Conservation (phyloP, 495 filamentous ascomycete species). For the Penicillium turbatum region DNA sequence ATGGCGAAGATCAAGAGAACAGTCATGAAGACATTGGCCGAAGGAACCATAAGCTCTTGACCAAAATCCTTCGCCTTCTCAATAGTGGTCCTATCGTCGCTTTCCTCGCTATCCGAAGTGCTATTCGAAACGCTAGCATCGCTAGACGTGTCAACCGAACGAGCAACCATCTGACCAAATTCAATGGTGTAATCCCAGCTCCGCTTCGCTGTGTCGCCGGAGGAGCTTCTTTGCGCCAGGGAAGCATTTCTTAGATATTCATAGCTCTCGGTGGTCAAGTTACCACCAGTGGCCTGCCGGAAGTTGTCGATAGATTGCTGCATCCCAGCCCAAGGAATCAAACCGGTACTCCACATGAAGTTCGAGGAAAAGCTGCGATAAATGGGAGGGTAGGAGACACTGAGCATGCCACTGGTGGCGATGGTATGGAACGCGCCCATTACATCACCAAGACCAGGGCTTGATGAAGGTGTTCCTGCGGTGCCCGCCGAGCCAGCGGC, state of each 20-base stretch:
- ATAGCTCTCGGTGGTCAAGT: constrained; percentile 75
- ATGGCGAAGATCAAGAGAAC: constrained; percentile 85
- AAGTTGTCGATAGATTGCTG: constrained; percentile 84
- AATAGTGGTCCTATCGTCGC: constrained; percentile 37
- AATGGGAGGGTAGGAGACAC: constrained; percentile 76
- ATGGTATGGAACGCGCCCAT: constrained; percentile 90
- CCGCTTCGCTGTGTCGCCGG: constrained; percentile 46
- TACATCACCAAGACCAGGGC: constrained; percentile 82
- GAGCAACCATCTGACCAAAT: constrained; percentile 44
- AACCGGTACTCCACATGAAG: constrained; percentile 85
- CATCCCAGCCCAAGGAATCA: constrained; percentile 77
- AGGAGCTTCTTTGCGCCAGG: constrained; percentile 35
- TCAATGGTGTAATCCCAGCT: constrained; percentile 45
- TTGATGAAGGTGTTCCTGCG: constrained; percentile 62
- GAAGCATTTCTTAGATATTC: constrained; percentile 59
- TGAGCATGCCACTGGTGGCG: constrained; percentile 94
- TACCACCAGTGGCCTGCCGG: constrained; percentile 74
- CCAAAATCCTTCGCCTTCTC: constrained; percentile 70
- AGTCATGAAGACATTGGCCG: constrained; percentile 95
- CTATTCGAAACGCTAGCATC: constrained; percentile 43
- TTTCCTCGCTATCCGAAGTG: constrained; percentile 28
- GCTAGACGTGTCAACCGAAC: constrained; percentile 46
- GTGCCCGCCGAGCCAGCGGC: constrained; percentile 61
- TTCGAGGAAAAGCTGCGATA: constrained; percentile 88
- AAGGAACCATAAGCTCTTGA: constrained; percentile 75